These are phyloP conservation scores for Fomitopsis pulvina DNA, from an alignment of 768 basidiomycete species.

Conservation along the genomic window DNA sequence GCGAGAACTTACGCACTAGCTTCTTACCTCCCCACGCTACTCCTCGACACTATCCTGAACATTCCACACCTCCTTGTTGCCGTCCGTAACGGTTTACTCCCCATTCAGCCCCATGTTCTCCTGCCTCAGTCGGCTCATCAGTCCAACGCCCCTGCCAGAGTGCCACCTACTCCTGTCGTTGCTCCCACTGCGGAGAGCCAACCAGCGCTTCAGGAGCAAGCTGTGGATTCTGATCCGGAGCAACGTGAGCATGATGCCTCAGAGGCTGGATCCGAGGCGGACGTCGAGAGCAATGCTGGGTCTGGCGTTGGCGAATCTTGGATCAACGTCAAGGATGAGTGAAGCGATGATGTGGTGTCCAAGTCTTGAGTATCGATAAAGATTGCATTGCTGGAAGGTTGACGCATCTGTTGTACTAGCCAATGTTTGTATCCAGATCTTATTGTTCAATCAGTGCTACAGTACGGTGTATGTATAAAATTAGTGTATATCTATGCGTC, in stretches of 20 bases:
- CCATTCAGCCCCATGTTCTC: constrained; percentile 39
- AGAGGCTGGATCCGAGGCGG: constrained; percentile 58
- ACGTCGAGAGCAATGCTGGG: constrained; percentile 58
- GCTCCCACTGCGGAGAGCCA: not conserved
- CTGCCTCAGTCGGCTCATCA: constrained; percentile 8
- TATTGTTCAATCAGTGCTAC: not conserved
- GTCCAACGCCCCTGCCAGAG: constrained; percentile 27
- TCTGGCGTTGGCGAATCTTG: constrained; percentile 57
- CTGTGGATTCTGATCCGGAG: constrained; percentile 14
- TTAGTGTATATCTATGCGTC: not conserved
- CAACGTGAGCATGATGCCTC: constrained; percentile 21
- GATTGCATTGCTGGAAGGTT: too few relatives aligned
- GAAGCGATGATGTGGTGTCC: not conserved
- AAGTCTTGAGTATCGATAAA: too few relatives aligned
- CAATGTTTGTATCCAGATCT: not conserved
- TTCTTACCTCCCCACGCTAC: constrained; percentile 56
- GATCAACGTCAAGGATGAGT: constrained; percentile 44
- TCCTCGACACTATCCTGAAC: constrained; percentile 60
- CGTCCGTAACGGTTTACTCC: constrained; percentile 54
- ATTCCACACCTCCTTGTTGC: constrained; percentile 61
- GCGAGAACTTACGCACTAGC: constrained; percentile 66
- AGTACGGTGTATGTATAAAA: constrained; percentile 4
- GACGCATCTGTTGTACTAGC: not conserved
- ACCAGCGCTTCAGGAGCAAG: constrained; percentile 5
- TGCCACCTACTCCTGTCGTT: constrained; percentile 9